Base-by-base conservation (phyloP, 2,329 filamentous ascomycete species). In the Xylariaceae sp. region DNA sequence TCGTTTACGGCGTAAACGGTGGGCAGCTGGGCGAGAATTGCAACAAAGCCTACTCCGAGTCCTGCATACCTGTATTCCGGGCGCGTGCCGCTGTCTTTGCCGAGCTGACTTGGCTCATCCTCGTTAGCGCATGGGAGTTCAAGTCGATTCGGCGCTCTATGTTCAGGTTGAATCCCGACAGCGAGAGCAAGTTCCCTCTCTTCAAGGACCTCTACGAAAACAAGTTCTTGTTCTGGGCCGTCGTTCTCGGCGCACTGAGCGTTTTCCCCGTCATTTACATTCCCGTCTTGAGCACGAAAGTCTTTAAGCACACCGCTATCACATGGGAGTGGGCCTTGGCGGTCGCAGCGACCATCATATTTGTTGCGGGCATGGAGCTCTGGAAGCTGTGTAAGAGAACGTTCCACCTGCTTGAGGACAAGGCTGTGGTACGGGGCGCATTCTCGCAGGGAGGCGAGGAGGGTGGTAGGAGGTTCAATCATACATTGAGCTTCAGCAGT, bases 61-160 rank as follows among this genome's bases (percentile, higher is more conserved):
- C 60, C 16, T 87, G 83, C 64, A 57, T 65, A 0, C 67, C 75
- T 19, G 81, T 87, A 19, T 87, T 85, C 70, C 72, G 77, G 16
- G 85, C 84, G 4, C 80, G 85, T 9, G 83, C 84, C 1, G 83
- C 84, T 19, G 82, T 83, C 7, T 89, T 89, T 59, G 82, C 82
- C 3, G 80, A 82, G 57, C 67, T 89, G 19, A 87, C 84, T 1
- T 89, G 83, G 80, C 72, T 83, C 40, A 83, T 87, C 28, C 74
- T 89, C 36, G 74, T 89, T 56, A 79, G 84, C 1, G 85, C 85
- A 2, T 89, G 85, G 85, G 84, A 89, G 65, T 85, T 87, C 66
- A 83, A 87, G 64, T 78, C 83, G 55, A 76, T 87, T 57, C 78
- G 81, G 4, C 79, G 83, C 12, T 85, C 81, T 34, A 74, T 89